Evolutionary conservation across 495 filamentous ascomycete genomes (phyloP), one percentile per base, ranked within the genome.

Genomic region (Hypoxylon lienhwacheense): DNA sequence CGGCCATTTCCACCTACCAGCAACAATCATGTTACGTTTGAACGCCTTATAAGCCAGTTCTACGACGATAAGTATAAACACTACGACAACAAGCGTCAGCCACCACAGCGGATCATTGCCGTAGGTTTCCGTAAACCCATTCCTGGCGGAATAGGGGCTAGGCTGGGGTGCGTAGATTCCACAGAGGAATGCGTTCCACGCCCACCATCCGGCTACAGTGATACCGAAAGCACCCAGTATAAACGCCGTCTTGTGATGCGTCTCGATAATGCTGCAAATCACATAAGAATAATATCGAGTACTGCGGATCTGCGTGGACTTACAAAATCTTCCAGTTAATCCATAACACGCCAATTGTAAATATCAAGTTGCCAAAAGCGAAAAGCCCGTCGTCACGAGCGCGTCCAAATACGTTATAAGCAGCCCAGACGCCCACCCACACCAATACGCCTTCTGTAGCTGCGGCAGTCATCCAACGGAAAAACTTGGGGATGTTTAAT

Each of bases 381-480:
- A 85, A 95, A 31, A 90, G 76, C 4, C 81, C 87, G 16, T 73
- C 66, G 45, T 81, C 77, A 14, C 62, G 63, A 20, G 66, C 49
- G 17, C 49, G 52, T 5, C 66, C 66, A 10, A 64, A 64, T 1
- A 80, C 73, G 48, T 80, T 76, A 47, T 84, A 95, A 0, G 89
- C 70, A 1, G 77, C 76, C 69, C 85, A 84, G 74, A 87, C 84
- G 31, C 81, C 73, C 64, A 87, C 90, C 77, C 82, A 96, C 28
- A 89, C 77, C 44, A 90, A 63, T 55, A 89, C 78, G 6, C 90
- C 83, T 69, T 92, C 86, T n/a, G 76, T 75, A 10, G 82, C 79
- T 2, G 83, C 90, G 72, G 90, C 82, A 36, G 86, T 79, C 58
- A 91, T 86, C 91, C 91, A 96, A 11, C 79, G 80, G 7, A 90